Base-by-base conservation (phyloP, 2,329 filamentous ascomycete species). In the Aspergillus unguis region DNA sequence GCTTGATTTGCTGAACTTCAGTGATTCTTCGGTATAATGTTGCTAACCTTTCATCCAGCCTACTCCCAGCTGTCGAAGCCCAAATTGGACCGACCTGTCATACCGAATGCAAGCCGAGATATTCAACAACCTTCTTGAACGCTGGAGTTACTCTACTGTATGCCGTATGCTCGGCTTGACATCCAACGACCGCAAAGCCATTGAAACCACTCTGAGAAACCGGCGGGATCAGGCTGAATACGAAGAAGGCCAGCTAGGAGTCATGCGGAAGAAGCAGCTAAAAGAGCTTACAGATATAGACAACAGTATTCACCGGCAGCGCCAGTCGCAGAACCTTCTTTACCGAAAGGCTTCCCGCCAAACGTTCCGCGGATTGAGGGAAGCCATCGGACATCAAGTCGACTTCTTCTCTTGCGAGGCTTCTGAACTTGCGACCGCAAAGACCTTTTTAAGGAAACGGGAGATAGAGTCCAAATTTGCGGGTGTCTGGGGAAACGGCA, bases 211-310 rank as follows among this genome's bases (percentile, higher is more conserved):
- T 38, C 45, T 65, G 6, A 5, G 25, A 8, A 44, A 50, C 26
- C 61, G 65, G n/a, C 59, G 65, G 7, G 49, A 59, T 29, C 68
- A 72, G 38, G 50, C 64, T 2, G 45, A 59, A 28, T 48, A 53
- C 6, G 72, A 75, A 53, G 63, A 70, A 38, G 17, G 25, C 11
- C 40, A 55, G 6, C 48, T 75, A 37, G 42, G 53, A 27, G 47
- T 58, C n/a, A 74, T 74, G 71, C 59, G 66, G 44, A 53, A 31
- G 6, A 69, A 66, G 41, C 72, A 74, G 51, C 58, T 71, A 29
- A 55, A 44, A 1, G 60, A 54, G 6, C 57, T 74, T 23, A 50
- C 72, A 54, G 54, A 50, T 8, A 58, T 69, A 4, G 71, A 74
- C 44, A 66, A 73, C 44, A 68, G 63, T 33, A 51, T 58, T 32